phyloP scores from a whole-genome alignment of 2,329 filamentous ascomycete species.

The Talaromyces sp. region DNA sequence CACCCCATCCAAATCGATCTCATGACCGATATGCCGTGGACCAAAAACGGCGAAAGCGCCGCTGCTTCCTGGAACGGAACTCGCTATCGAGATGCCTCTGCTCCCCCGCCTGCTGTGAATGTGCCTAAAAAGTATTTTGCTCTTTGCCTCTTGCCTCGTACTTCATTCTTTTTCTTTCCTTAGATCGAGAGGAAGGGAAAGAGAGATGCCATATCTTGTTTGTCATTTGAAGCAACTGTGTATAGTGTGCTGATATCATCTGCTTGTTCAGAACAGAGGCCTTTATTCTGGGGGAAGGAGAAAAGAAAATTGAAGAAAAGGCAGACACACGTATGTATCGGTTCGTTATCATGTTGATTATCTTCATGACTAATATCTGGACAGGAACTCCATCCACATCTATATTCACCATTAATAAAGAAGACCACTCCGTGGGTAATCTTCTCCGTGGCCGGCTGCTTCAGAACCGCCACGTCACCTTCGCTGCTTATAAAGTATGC shows the following conservation, averaged over 20 bases:
- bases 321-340: conserved; percentile 76
- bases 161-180: neutral
- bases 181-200: neutral
- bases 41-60: conserved; percentile 3
- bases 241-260: conserved; percentile 2
- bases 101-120: conserved; percentile 15
- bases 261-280: conserved; percentile 72
- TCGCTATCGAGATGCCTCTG: conserved; percentile 15
- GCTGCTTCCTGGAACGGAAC: conserved; percentile 13
- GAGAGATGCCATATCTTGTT: neutral
- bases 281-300: conserved; percentile 79
- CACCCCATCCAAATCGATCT: neutral
- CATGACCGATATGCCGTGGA: conserved; percentile 14
- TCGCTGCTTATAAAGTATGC: conserved; percentile 85
- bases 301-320: conserved; percentile 90
- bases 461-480: conserved; percentile 76
- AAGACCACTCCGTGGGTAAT: conserved; percentile 94
- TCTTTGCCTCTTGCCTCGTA: neutral
- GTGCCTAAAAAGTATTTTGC: conserved; percentile 11
- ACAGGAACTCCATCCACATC: conserved; percentile 89
- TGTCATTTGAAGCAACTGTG: neutral
- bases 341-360: neutral
- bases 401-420: conserved; percentile 92
- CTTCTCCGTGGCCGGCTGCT: conserved; percentile 81
- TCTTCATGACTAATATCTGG: neutral